Percentiles rank a stretch among this genome's conserved stretches.
These are phyloP conservation scores for Backusella australiensis DNA, from an alignment of 192 early-diverging fungal species.

Conservation along the genomic window DNA sequence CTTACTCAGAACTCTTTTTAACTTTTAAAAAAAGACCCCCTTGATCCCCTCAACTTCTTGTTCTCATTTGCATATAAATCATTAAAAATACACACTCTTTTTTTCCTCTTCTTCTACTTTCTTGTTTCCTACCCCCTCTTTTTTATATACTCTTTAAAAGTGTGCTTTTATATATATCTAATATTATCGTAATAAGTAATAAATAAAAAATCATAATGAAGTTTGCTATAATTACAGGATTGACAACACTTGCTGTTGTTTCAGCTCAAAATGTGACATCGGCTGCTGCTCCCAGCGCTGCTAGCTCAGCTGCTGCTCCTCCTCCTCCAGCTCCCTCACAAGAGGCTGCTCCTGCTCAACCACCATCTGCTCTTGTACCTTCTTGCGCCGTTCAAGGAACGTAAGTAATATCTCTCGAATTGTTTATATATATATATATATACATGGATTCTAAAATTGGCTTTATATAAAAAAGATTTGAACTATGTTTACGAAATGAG, in stretches of 20 bases:
- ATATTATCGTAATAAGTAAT: background rate
- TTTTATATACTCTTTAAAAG: background rate
- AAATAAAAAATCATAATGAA: background rate
- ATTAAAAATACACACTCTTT: too few relatives aligned
- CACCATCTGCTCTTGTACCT: background rate
- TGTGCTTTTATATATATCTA: background rate
- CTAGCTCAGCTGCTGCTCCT: background rate
- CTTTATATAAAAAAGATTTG: background rate
- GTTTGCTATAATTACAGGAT: background rate
- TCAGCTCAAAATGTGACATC: background rate
- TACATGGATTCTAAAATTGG: background rate
- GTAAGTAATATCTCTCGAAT: background rate
- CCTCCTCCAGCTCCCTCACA: background rate
- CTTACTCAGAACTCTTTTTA: background rate
- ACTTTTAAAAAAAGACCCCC: background rate
- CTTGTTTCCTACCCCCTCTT: background rate
- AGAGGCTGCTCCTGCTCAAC: background rate
- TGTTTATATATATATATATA: too few relatives aligned
- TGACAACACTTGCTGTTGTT: background rate
- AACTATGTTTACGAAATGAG: constrained; percentile 17
- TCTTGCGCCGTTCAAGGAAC: constrained; percentile 5
- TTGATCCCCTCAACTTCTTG: background rate
- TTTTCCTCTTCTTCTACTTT: background rate
- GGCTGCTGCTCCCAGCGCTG: background rate
- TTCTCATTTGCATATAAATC: background rate